These are phyloP conservation scores for Diutina siamensis DNA, from an alignment of 1,139 yeast species.

Conservation along the genomic window DNA sequence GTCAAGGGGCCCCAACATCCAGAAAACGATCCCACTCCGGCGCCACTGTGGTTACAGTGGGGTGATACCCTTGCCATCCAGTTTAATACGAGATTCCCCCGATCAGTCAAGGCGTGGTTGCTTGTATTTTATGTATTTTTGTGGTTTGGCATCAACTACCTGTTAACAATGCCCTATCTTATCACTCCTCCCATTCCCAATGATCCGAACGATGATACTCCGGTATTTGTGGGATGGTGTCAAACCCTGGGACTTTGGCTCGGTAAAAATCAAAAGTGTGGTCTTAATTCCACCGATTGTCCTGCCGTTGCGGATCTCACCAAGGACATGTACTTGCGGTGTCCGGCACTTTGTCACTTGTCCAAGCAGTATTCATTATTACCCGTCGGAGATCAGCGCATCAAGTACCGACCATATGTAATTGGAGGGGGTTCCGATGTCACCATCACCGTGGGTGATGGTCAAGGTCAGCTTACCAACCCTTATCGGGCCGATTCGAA, in stretches of 20 bases:
- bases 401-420: slow-evolving; percentile 62
- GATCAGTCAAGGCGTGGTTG: background rate
- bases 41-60: background rate
- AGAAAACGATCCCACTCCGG: background rate
- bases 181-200: slow-evolving; percentile 14
- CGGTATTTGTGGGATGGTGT: slow-evolving; percentile 14
- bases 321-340: slow-evolving; percentile 49
- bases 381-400: slow-evolving; percentile 57
- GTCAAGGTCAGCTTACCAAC: slow-evolving; percentile 19
- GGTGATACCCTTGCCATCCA: background rate
- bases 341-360: slow-evolving; percentile 83
- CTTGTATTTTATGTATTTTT: background rate
- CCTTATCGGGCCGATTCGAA: slow-evolving; percentile 85
- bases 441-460: slow-evolving; percentile 9
- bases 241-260: slow-evolving; percentile 38
- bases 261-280: slow-evolving; percentile 71
- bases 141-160: background rate
- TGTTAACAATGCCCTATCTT: background rate
- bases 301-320: slow-evolving; percentile 22
- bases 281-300: slow-evolving; percentile 56
- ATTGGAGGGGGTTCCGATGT: slow-evolving; percentile 56
- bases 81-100: background rate
- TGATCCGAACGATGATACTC: slow-evolving; percentile 9
- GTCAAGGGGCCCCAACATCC: slow-evolving; percentile 2
- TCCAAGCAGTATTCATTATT: slow-evolving; percentile 71